phyloP scores from a whole-genome alignment of 805 yeast genomes.

The Jamesozyma lodderae region DNA sequence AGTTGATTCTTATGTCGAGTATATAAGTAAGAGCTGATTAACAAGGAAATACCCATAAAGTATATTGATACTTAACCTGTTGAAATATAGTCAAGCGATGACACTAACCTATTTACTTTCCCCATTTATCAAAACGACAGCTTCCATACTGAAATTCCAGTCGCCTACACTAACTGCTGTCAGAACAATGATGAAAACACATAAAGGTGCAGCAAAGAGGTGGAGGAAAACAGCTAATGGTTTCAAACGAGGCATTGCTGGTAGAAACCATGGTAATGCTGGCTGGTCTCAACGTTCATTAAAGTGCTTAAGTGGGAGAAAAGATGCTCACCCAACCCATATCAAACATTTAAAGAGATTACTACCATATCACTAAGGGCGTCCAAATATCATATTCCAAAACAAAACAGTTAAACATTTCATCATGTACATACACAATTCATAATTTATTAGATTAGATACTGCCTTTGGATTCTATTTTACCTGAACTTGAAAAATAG shows the following conservation, averaged over 20 bases:
- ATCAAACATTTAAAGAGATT: slow-evolving; percentile 49
- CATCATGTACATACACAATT: too few species aligned
- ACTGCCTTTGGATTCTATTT: too few species aligned
- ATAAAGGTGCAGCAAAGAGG: slow-evolving; percentile 80
- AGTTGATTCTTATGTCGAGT: too few species aligned
- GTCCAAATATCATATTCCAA: too few species aligned
- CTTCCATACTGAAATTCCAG: slow-evolving; percentile 4
- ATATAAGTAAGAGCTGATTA: too few species aligned
- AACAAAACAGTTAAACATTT: too few species aligned
- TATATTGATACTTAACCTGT: too few species aligned
- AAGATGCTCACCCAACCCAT: slow-evolving; percentile 46
- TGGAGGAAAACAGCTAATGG: slow-evolving; percentile 67
- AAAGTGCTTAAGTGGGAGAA: slow-evolving; percentile 51
- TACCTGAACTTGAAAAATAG: too few species aligned
- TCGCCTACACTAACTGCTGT: slow-evolving; percentile 16
- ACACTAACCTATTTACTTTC: background rate
- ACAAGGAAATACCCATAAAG: too few species aligned
- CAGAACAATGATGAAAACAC: slow-evolving; percentile 54
- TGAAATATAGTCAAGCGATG: slow-evolving; percentile 2
- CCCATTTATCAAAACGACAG: slow-evolving; percentile 2
- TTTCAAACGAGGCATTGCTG: slow-evolving; percentile 67
- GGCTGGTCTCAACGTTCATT: slow-evolving; percentile 67
- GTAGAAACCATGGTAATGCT: slow-evolving; percentile 88
- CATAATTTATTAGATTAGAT: too few species aligned
- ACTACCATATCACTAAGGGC: slow-evolving; percentile 35